Base-by-base conservation (phyloP, 2,329 filamentous ascomycete species). In the Microcyclosporella mali region DNA sequence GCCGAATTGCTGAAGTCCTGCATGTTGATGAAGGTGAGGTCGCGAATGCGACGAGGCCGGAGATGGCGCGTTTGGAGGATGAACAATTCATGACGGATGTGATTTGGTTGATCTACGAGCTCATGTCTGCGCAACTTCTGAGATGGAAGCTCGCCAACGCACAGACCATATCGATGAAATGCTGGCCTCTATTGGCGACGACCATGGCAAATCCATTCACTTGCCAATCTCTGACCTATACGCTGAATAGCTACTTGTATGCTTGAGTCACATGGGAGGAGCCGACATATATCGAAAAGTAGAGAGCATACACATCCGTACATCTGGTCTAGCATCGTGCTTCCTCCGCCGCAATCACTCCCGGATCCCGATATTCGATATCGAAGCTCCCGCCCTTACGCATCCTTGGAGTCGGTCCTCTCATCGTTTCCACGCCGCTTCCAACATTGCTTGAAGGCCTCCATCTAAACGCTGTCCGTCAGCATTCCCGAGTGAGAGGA, bases 401-500 rank as follows among this genome's bases (percentile, higher is more conserved):
- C 75, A 61, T 94, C 82, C 61, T 88, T 90, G 32, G 77, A 82
- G 41, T 75, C 75, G 0, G 89, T 95, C 58, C 92, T 79, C 63
- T 84, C 71, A 57, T 94, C 82, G 64, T 97, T 97, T 37, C 88
- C 82, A 57, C 94, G 82, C 51, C 74, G 75, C 69, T 94, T 95
- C 90, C 90, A 97, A 67, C 90, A 97, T 57, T 84, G 77, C 59
- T 81, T 82, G 63, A 97, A 97, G 2, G 77, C 74, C 61, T 92
- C 84, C 85, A 97, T 94, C 90, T 97, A 55, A 17, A 34, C 29
- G 9, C 25, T 15, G 18, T 9, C 31, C 15, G 53, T 54, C 48
- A 58, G 46, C 21, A 19, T 45, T 31, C 10, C 19, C 35, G 18
- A n/a, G 12, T 6, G 3, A 10, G 1, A 15, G n/a, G n/a, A 27